Percentiles rank a stretch among this genome's conserved stretches.
Evolutionary conservation across 768 basidiomycete species (phyloP).

Genomic region (Suillus paluster): DNA sequence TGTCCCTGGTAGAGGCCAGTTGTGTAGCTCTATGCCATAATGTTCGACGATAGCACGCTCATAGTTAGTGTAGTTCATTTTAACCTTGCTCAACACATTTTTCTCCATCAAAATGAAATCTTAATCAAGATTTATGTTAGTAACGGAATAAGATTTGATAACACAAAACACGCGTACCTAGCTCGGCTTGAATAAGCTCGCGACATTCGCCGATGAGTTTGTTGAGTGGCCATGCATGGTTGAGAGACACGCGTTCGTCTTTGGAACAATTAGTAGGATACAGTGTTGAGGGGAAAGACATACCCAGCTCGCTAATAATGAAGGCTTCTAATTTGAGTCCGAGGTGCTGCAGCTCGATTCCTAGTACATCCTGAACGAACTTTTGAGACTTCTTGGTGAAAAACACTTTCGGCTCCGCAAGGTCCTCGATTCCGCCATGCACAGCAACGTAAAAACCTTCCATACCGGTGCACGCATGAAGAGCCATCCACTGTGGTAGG

Average conservation of each 20-base stretch:
- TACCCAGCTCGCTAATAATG: constrained; percentile 9
- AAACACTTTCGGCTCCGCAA: constrained; percentile 10
- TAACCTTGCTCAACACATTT: not conserved
- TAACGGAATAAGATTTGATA: not conserved
- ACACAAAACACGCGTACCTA: not conserved
- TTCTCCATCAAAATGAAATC: not conserved
- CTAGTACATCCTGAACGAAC: constrained; percentile 4
- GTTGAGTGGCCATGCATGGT: constrained; percentile 5
- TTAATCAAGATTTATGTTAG: not conserved
- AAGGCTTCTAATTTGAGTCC: constrained; percentile 8
- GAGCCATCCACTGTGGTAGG: too few species aligned
- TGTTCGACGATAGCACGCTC: not conserved
- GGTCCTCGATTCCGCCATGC: constrained; percentile 5
- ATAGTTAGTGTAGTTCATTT: too few species aligned
- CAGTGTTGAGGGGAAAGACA: not conserved
- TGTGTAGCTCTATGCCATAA: not conserved
- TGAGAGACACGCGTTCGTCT: not conserved
- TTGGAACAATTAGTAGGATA: not conserved
- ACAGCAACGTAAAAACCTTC: constrained; percentile 13
- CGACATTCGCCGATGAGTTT: constrained; percentile 11
- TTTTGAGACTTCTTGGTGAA: constrained; percentile 13
- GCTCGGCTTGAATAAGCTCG: constrained; percentile 7
- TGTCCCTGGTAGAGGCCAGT: not conserved
- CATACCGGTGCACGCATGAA: constrained; percentile 5
- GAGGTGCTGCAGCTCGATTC: constrained; percentile 4